Evolutionary conservation across 768 basidiomycete genomes (phyloP).

Genomic region (Hygrocybe punicea): DNA sequence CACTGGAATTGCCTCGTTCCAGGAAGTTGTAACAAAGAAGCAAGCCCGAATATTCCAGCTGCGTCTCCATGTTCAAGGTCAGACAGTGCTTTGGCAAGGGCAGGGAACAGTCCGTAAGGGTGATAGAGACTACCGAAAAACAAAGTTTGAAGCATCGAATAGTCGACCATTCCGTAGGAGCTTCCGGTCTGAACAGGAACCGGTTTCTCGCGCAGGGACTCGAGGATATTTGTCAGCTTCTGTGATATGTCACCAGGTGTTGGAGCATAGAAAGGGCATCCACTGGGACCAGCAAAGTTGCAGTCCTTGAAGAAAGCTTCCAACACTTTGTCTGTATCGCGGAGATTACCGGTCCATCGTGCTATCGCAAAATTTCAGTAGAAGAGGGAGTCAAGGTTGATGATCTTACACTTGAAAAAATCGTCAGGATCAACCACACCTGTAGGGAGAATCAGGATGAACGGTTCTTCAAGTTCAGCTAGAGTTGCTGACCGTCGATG

Average conservation of each 20-base stretch:
- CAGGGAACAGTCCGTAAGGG: conserved; percentile 19
- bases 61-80: conserved; percentile 27
- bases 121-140: conserved; percentile 23
- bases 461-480: neutral
- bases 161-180: conserved; percentile 25
- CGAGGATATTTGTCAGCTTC: conserved; percentile 15
- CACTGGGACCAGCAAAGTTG: conserved; percentile 18
- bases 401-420: conserved; percentile 22
- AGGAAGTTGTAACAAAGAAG: conserved; percentile 1
- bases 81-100: conserved; percentile 20
- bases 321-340: conserved; percentile 23
- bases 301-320: conserved; percentile 24
- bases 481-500: conserved; percentile 27
- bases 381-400: neutral
- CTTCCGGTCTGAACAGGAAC: conserved; percentile 15
- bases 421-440: conserved; percentile 25
- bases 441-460: neutral
- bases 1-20: conserved; percentile 1
- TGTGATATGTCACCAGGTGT: conserved; percentile 14
- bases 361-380: neutral
- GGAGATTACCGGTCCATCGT: conserved; percentile 16
- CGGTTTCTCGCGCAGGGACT: conserved; percentile 15
- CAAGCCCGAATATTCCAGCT: conserved; percentile 9
- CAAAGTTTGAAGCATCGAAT: conserved; percentile 12
- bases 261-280: conserved; percentile 23